These are phyloP conservation scores for Rhynchosporium agropyri DNA, from an alignment of 2,329 filamentous ascomycete species.

Conservation along the genomic window DNA sequence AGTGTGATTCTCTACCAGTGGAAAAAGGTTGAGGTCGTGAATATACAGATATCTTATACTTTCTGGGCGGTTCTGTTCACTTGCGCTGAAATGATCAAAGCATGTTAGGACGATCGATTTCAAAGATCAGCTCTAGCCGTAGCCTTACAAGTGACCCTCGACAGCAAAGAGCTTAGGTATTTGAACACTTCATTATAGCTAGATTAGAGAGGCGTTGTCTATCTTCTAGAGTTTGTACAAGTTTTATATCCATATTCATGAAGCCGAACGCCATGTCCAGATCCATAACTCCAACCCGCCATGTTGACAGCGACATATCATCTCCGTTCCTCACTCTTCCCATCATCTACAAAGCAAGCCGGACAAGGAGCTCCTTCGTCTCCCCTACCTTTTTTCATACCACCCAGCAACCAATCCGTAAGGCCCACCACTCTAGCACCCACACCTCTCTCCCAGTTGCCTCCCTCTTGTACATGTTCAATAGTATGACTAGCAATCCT, in stretches of 20 bases:
- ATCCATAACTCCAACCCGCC: not conserved
- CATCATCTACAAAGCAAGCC: constrained; percentile 33
- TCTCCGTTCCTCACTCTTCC: constrained; percentile 13
- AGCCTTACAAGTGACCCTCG: too few species aligned
- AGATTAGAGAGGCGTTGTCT: constrained; percentile 15
- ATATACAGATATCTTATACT: too few species aligned
- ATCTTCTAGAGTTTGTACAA: constrained; percentile 15
- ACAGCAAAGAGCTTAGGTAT: not conserved
- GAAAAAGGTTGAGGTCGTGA: too few species aligned
- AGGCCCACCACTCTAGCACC: constrained; percentile 84
- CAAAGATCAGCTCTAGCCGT: too few species aligned
- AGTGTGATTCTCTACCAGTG: too few species aligned
- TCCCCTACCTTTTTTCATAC: constrained; percentile 57
- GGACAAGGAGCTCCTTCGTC: constrained; percentile 40
- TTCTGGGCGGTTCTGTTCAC: too few species aligned
- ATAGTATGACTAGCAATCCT: constrained; percentile 87
- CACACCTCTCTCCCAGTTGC: constrained; percentile 79
- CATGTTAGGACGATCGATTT: too few species aligned
- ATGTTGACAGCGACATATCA: not conserved
- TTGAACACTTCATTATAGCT: constrained; percentile 2
- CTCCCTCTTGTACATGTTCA: constrained; percentile 84
- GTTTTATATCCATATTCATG: not conserved
- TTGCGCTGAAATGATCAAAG: too few species aligned
- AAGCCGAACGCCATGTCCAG: constrained; percentile 13
- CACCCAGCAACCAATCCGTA: constrained; percentile 92